phyloP scores from a whole-genome alignment of 2,329 filamentous ascomycete species.

The Botrytis paeoniae region DNA sequence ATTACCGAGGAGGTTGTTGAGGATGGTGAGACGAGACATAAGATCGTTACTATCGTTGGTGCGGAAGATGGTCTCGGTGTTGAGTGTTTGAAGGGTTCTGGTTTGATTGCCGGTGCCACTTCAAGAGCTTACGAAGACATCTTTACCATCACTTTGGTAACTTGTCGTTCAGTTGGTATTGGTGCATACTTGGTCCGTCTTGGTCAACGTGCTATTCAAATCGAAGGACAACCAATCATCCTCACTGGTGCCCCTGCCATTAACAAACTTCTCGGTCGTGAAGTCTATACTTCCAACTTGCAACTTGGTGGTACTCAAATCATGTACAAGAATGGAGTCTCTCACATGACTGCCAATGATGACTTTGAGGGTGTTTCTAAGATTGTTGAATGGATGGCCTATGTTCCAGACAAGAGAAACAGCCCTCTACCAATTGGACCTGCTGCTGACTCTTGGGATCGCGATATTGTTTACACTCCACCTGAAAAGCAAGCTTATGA shows the following conservation, averaged over 20 bases:
- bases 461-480: conserved; percentile 79
- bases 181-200: conserved; percentile 98
- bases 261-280: conserved; percentile 96
- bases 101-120: conserved; percentile 96
- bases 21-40: conserved; percentile 85
- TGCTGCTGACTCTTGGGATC: conserved; percentile 84
- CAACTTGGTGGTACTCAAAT: conserved; percentile 99
- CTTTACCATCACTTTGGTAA: conserved; percentile 96
- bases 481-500: conserved; percentile 82
- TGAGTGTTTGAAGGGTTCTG: conserved; percentile 93
- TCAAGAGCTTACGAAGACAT: conserved; percentile 98
- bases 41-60: conserved; percentile 91
- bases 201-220: conserved; percentile 96
- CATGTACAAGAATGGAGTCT: conserved; percentile 99
- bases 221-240: conserved; percentile 98
- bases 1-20: conserved; percentile 86
- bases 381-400: conserved; percentile 98
- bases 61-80: conserved; percentile 95
- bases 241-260: conserved; percentile 94
- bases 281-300: conserved; percentile 98
- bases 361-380: conserved; percentile 97
- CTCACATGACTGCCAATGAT: conserved; percentile 95
- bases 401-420: conserved; percentile 92
- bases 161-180: conserved; percentile 97
- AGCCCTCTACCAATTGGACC: conserved; percentile 90